Base-by-base conservation (phyloP, 805 yeast species). In the Candida oleophila region DNA sequence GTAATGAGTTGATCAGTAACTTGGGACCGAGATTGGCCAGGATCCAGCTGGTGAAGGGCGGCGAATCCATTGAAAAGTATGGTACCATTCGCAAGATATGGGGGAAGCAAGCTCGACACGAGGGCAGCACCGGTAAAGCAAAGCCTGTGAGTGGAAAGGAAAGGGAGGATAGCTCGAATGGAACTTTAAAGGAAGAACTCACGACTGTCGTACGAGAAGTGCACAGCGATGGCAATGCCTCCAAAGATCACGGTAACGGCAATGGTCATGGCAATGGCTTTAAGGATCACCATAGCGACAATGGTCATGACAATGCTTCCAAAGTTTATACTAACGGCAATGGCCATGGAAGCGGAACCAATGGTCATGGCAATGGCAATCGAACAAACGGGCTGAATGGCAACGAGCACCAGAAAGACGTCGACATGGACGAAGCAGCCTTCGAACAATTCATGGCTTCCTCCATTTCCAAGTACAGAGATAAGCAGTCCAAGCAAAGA, bases 381-480 rank as follows among this genome's bases (percentile, higher is more conserved):
- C 33, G 19, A 9, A 46, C 33, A 4, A 41, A 33, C 34, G 14
- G 21, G 8, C 16, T 48, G 22, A 33, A 33, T 33, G n/a, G n/a
- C n/a, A n/a, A n/a, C n/a, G n/a, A n/a, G 18, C 36, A n/a, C n/a
- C n/a, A n/a, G n/a, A n/a, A n/a, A n/a, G 47, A 43, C 9, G 46
- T 21, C 8, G 48, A 37, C 20, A 49, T 56, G 56, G 50, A 53
- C 22, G 59, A 62, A 2, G 61, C 57, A 4, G 59, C 60, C 5
- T 69, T 69, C 46, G 76, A 68, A 45, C 32, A 35, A 14, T 68
- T 71, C 51, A 65, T 71, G 62, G 50, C 68, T 2, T 34, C 55
- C 12, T 57, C 62, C 21, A 66, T 71, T 30, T 55, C 58, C 34
- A 65, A 63, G 35, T 71, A 69, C 52, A 53, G 77, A 33, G 54